These are phyloP conservation scores for Cystobasidium pallidum DNA, from an alignment of 1,284 basidiomycete genomes.

Conservation along the genomic window DNA sequence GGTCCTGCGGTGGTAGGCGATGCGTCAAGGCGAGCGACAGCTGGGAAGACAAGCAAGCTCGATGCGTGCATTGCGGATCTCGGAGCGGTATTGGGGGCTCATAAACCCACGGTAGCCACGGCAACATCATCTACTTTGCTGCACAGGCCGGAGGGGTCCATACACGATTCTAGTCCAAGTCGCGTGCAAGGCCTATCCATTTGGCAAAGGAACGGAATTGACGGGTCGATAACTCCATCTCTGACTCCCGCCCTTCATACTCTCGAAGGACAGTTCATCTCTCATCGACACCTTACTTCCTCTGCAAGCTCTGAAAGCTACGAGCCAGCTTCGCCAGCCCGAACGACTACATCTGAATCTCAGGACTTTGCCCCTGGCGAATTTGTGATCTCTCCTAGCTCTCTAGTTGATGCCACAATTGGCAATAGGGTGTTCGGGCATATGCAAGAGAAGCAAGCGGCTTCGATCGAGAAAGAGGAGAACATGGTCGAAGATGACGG, in stretches of 20 bases:
- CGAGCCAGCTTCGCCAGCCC: conserved; percentile 3
- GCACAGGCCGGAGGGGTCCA: too few relatives aligned
- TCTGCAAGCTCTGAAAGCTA: conserved; percentile 15
- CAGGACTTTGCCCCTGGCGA: conserved; percentile 6
- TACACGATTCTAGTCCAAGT: too few relatives aligned
- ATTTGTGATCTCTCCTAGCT: neutral
- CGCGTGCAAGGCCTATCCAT: too few relatives aligned
- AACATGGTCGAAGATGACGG: neutral
- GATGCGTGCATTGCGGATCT: neutral
- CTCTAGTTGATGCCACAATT: neutral
- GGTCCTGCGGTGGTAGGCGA: neutral
- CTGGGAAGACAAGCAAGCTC: neutral
- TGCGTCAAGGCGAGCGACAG: neutral
- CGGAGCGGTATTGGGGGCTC: neutral
- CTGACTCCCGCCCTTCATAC: neutral
- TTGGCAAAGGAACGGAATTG: too few relatives aligned
- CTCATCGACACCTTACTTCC: neutral
- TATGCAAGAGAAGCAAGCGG: neutral
- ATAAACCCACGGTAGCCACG: neutral
- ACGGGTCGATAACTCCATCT: too few relatives aligned
- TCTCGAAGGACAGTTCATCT: neutral
- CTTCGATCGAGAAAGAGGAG: neutral
- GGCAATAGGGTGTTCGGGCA: neutral
- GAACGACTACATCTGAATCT: neutral
- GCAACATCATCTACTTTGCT: neutral